A percentile compares a stretch with the other conserved stretches of the same genome.
These are phyloP conservation scores for Lipomyces lipofer DNA, from an alignment of 805 yeast genomes.

Conservation along the genomic window DNA sequence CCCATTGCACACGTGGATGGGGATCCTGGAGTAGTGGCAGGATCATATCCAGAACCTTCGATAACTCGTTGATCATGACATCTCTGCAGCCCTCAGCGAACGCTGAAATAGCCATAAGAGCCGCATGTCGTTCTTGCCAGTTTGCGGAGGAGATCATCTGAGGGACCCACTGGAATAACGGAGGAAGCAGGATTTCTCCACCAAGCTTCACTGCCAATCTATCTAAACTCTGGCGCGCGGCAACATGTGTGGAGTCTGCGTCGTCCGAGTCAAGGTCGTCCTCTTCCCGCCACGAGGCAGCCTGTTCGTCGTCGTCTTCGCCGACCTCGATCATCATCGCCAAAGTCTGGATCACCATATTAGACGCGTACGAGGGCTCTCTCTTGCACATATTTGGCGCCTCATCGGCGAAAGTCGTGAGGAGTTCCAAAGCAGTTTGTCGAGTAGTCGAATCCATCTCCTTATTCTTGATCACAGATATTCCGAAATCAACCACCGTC, in stretches of 20 bases:
- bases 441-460: slow-evolving; percentile 80
- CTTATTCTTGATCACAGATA: slow-evolving; percentile 77
- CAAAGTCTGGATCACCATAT: slow-evolving; percentile 71
- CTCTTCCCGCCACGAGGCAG: slow-evolving; percentile 79
- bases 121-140: slow-evolving; percentile 97
- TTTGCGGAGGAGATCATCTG: slow-evolving; percentile 70
- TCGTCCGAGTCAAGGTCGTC: slow-evolving; percentile 78
- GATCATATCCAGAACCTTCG: slow-evolving; percentile 78
- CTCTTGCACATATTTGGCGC: slow-evolving; percentile 94
- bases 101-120: slow-evolving; percentile 92
- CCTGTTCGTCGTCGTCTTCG: slow-evolving; percentile 64
- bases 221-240: slow-evolving; percentile 93
- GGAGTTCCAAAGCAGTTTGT: slow-evolving; percentile 80
- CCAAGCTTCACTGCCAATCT: slow-evolving; percentile 81
- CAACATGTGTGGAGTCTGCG: slow-evolving; percentile 83
- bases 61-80: slow-evolving; percentile 76
- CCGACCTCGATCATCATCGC: slow-evolving; percentile 92
- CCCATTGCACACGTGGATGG: slow-evolving; percentile 95
- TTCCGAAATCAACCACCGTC: slow-evolving; percentile 80
- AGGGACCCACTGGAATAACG: slow-evolving; percentile 83
- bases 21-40: slow-evolving; percentile 80
- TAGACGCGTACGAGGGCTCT: slow-evolving; percentile 67
- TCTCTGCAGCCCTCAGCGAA: slow-evolving; percentile 98
- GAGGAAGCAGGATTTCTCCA: slow-evolving; percentile 80
- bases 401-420: slow-evolving; percentile 87